Evolutionary conservation across 2,329 filamentous ascomycete genomes (phyloP).

Genomic region (Rutstroemia sp.): DNA sequence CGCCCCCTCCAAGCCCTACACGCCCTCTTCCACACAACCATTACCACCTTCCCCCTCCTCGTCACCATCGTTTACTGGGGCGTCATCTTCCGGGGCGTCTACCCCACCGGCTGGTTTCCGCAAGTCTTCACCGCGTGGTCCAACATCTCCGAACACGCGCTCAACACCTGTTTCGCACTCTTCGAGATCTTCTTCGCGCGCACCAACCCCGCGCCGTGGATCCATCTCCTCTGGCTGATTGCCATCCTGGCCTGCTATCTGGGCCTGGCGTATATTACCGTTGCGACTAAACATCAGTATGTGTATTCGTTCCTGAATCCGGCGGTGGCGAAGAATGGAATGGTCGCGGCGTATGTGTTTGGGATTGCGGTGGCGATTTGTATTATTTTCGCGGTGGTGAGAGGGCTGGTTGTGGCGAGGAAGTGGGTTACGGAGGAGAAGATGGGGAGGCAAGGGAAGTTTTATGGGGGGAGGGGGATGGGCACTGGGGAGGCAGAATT

Average conservation of each 20-base stretch:
- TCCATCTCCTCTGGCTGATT: conserved; percentile 61
- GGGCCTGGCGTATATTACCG: conserved; percentile 65
- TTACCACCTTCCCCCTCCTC: conserved; percentile 58
- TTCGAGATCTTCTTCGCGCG: conserved; percentile 66
- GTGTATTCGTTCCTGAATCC: conserved; percentile 73
- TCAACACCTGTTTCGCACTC: conserved; percentile 69
- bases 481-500: not conserved
- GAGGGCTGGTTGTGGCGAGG: conserved; percentile 30
- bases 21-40: conserved; percentile 53
- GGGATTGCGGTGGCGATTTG: conserved; percentile 24
- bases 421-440: conserved; percentile 34
- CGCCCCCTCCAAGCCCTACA: conserved; percentile 58
- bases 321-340: conserved; percentile 12
- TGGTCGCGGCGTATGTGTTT: conserved; percentile 22
- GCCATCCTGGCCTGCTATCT: conserved; percentile 68
- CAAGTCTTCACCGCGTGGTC: conserved; percentile 49
- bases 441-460: conserved; percentile 15
- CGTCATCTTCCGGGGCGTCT: conserved; percentile 34
- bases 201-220: conserved; percentile 52
- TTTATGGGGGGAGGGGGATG: not conserved
- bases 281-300: conserved; percentile 64
- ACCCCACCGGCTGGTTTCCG: conserved; percentile 30
- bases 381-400: conserved; percentile 21
- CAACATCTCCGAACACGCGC: conserved; percentile 65
- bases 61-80: conserved; percentile 68